phyloP scores from a whole-genome alignment of 495 filamentous ascomycete genomes.

The Clohesyomyces aquaticus region DNA sequence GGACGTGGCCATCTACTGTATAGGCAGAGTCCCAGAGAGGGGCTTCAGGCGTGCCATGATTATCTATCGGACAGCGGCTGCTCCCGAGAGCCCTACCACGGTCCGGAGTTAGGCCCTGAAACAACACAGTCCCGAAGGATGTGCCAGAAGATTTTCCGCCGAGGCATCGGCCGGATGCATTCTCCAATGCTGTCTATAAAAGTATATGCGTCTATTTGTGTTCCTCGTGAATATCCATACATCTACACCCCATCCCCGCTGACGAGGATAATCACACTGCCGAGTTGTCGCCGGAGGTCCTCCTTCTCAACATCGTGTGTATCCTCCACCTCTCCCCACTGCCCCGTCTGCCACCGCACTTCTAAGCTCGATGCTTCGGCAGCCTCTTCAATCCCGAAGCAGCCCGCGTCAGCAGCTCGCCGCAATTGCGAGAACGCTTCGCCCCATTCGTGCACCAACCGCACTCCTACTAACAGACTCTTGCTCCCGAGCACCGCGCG shows the following conservation, averaged over 20 bases:
- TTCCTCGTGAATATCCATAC: too few relatives aligned
- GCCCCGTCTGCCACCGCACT: slow-evolving; percentile 84
- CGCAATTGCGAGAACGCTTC: slow-evolving; percentile 59
- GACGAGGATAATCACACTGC: slow-evolving; percentile 82
- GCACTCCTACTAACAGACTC: slow-evolving; percentile 74
- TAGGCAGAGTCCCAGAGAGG: too few relatives aligned
- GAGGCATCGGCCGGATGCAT: too few relatives aligned
- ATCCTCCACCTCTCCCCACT: slow-evolving; percentile 98
- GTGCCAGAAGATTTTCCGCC: too few relatives aligned
- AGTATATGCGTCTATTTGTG: too few relatives aligned
- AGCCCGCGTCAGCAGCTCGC: slow-evolving; percentile 42
- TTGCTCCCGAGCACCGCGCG: slow-evolving; percentile 81
- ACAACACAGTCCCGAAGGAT: too few relatives aligned
- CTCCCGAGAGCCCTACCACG: too few relatives aligned
- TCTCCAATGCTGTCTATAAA: too few relatives aligned
- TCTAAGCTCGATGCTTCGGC: slow-evolving; percentile 78
- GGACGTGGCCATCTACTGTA: too few relatives aligned
- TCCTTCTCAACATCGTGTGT: slow-evolving; percentile 97
- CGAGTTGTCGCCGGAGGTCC: slow-evolving; percentile 85
- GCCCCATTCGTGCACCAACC: slow-evolving; percentile 88
- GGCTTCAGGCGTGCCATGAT: too few relatives aligned
- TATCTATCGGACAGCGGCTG: too few relatives aligned
- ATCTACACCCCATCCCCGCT: slow-evolving; percentile 25
- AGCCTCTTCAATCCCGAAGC: slow-evolving; percentile 72
- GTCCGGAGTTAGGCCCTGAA: too few relatives aligned